phyloP scores from a whole-genome alignment of 768 basidiomycete genomes.

The Tylopilus intermedius region DNA sequence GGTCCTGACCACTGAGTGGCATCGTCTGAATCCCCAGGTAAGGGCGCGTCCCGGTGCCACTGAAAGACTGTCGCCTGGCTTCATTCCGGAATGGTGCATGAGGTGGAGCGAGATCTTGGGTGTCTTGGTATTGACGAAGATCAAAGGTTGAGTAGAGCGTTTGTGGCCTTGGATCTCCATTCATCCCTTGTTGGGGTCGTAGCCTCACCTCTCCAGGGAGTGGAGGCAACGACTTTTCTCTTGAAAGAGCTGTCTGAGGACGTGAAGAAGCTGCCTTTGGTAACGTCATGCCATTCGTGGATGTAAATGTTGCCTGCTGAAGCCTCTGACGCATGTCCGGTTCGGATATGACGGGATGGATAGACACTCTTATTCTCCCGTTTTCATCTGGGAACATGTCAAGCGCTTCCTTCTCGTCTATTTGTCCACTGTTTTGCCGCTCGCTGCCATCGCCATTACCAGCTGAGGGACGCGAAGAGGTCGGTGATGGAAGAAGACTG shows the following conservation, averaged over 20 bases:
- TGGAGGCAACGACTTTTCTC: constrained; percentile 78
- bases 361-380: constrained; percentile 35
- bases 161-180: constrained; percentile 50
- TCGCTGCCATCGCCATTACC: constrained; percentile 50
- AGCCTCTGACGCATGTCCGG: constrained; percentile 53
- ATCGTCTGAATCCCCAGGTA: constrained; percentile 49
- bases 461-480: constrained; percentile 62
- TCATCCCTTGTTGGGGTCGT: constrained; percentile 32
- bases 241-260: constrained; percentile 28
- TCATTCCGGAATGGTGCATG: constrained; percentile 63
- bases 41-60: constrained; percentile 58
- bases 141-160: constrained; percentile 63
- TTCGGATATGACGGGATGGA: constrained; percentile 57
- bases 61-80: constrained; percentile 69
- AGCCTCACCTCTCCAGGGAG: constrained; percentile 55
- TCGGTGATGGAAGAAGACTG: constrained; percentile 69
- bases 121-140: constrained; percentile 37
- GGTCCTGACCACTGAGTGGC: constrained; percentile 37
- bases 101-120: constrained; percentile 54
- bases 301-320: constrained; percentile 33
- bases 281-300: constrained; percentile 29
- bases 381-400: constrained; percentile 29
- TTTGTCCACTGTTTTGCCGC: constrained; percentile 37
- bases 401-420: constrained; percentile 41
- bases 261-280: constrained; percentile 19